phyloP scores from a whole-genome alignment of 768 basidiomycete species.

The Fomitopsis serialis region DNA sequence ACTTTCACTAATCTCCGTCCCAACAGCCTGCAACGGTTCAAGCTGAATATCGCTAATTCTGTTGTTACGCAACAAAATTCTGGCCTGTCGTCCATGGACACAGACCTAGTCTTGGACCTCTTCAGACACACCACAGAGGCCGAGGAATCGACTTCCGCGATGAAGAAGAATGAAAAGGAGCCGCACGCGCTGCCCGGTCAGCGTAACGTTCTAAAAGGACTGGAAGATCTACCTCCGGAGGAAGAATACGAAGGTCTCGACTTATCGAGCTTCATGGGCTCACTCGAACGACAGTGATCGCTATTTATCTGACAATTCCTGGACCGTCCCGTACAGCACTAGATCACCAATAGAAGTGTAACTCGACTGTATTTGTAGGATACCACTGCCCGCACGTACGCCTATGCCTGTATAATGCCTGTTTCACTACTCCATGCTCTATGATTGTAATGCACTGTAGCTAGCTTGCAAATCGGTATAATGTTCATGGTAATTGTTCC shows the following conservation, averaged over 20 bases:
- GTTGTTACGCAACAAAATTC: conserved; percentile 97
- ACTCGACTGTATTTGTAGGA: conserved; percentile 4
- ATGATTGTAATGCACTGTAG: background rate
- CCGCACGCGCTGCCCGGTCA: conserved; percentile 52
- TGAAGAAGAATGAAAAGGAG: conserved; percentile 53
- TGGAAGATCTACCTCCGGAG: conserved; percentile 89
- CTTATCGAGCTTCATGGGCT: conserved; percentile 82
- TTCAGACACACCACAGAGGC: conserved; percentile 77
- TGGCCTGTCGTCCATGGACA: conserved; percentile 92
- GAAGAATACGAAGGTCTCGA: conserved; percentile 91
- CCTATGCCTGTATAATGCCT: conserved; percentile 1
- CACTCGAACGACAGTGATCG: conserved; percentile 45
- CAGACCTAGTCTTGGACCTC: conserved; percentile 91
- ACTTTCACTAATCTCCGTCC: conserved; percentile 4
- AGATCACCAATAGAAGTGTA: conserved; percentile 6
- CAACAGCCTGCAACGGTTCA: conserved; percentile 90
- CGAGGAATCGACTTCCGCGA: conserved; percentile 57
- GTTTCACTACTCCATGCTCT: background rate
- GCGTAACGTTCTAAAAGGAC: conserved; percentile 81
- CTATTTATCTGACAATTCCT: conserved; percentile 20
- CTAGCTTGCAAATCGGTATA: background rate
- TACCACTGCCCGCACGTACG: background rate
- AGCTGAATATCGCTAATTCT: conserved; percentile 95
- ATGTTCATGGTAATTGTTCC: background rate
- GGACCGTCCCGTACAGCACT: conserved; percentile 4